phyloP scores from a whole-genome alignment of 2,329 filamentous ascomycete genomes.

The Talaromyces funiculosus region DNA sequence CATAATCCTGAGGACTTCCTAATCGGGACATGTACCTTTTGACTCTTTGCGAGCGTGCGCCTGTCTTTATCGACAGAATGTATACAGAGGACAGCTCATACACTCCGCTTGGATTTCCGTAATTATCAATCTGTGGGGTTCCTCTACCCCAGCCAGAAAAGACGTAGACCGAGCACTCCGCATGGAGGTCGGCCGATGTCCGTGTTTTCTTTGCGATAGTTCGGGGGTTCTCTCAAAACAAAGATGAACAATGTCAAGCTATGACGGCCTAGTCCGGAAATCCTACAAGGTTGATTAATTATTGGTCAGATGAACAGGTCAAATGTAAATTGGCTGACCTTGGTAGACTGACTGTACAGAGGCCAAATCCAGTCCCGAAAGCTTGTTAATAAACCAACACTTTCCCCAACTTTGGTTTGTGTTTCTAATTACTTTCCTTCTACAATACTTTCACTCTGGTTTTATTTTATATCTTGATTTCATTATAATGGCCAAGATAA shows the following conservation, averaged over 20 bases:
- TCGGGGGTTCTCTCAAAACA: neutral
- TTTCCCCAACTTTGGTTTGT: neutral
- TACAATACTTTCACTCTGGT: neutral
- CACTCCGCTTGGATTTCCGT: neutral
- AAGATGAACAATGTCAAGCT: neutral
- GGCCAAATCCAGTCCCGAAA: neutral
- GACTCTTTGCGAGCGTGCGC: neutral
- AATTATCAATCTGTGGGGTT: neutral
- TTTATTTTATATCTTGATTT: neutral
- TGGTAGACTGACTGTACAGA: neutral
- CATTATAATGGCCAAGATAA: constrained; percentile 55
- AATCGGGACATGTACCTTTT: neutral
- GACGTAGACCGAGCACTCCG: neutral
- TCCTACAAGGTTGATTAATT: neutral
- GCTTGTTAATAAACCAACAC: neutral
- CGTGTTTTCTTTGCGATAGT: neutral
- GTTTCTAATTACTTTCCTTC: neutral
- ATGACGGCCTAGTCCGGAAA: neutral
- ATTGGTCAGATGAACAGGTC: neutral
- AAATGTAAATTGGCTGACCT: neutral
- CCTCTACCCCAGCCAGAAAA: neutral
- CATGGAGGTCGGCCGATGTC: neutral
- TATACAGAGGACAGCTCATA: neutral
- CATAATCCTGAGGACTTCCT: neutral
- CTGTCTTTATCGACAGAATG: too few species aligned